Base-by-base conservation (phyloP, 2,329 filamentous ascomycete genomes). In the Penicillium nordicum region DNA sequence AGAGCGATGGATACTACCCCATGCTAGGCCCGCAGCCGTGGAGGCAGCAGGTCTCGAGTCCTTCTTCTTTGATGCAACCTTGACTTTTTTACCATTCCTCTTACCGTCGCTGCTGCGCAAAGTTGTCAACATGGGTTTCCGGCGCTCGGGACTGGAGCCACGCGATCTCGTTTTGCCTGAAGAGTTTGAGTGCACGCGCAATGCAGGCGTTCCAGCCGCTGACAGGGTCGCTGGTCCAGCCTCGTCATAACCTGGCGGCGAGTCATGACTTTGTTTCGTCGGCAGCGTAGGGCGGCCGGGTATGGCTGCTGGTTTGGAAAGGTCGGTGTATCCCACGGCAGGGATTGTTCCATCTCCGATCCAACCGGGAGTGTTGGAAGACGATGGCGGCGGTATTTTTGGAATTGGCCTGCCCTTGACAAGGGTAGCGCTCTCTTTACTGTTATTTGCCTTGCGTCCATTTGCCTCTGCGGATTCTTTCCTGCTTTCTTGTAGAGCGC, bases 281-380 rank as follows among this genome's bases (percentile, higher is more conserved):
- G 62, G 42, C 45, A 66, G 55, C 45, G 57, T 30, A 38, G 69
- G 67, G 53, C 71, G 65, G 30, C 81, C 79, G 27, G 84, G 83
- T 25, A 89, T 80, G 47, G 81, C 76, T 12, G 85, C 75, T 12
- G 88, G 88, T 55, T 86, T 85, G n/a, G 89, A 88, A n/a, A 96
- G 79, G 64, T 95, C 88, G 5, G 86, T 83, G 69, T 95, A 96
- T 57, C 82, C 86, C 47, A 92, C 84, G 8, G 89, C 88, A 45
- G 90, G 90, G 60, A 96, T 87, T 1, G 90, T 94, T 12, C 90
- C 89, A 61, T 87, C 82, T 40, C 90, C 92, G 66, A 96, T 88
- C 80, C 85, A 92, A 4, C 84, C 86, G 11, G 74, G 70, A 10
- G 72, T 68, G 44, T 62, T 65, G 51, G 61, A 65, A 38, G 71